Percentiles rank a stretch among this genome's conserved stretches.
These are phyloP conservation scores for Fusarium sp. DNA, from an alignment of 2,329 filamentous ascomycete species.

Conservation along the genomic window DNA sequence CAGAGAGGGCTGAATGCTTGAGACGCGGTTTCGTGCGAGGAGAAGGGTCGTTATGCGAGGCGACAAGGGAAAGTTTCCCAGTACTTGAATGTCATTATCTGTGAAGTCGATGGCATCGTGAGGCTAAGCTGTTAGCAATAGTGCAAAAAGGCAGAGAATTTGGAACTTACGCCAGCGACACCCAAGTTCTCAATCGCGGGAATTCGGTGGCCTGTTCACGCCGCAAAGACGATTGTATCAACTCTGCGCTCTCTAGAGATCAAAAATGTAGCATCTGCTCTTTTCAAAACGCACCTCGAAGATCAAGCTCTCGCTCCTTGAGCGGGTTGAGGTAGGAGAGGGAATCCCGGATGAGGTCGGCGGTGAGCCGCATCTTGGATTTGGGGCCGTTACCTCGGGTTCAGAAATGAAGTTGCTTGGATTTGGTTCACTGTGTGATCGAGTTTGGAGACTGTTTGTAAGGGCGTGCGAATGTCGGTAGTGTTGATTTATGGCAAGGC, in stretches of 20 bases:
- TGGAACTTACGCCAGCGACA: constrained; percentile 80
- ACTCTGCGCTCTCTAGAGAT: constrained; percentile 70
- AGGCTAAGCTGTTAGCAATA: constrained; percentile 64
- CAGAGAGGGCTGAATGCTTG: constrained; percentile 80
- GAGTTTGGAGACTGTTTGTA: neutral
- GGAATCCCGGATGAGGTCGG: constrained; percentile 92
- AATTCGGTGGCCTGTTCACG: constrained; percentile 91
- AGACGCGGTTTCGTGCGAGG: constrained; percentile 87
- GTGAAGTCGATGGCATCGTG: constrained; percentile 98
- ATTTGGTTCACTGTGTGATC: neutral
- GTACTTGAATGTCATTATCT: constrained; percentile 92
- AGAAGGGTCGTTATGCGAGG: constrained; percentile 89
- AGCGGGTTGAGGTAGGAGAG: constrained; percentile 98
- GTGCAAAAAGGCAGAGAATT: neutral
- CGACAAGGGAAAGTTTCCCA: constrained; percentile 92
- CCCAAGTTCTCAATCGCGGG: constrained; percentile 97
- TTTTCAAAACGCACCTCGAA: constrained; percentile 97
- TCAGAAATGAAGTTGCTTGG: neutral
- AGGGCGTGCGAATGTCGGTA: constrained; percentile 9
- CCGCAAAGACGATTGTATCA: constrained; percentile 72
- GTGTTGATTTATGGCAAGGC: constrained; percentile 42
- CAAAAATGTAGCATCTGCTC: constrained; percentile 90
- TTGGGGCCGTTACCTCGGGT: constrained; percentile 39
- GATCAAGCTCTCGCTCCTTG: constrained; percentile 98
- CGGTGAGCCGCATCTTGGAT: constrained; percentile 86